A percentile compares a stretch with the other conserved stretches of the same genome.
Evolutionary conservation across 2,329 filamentous ascomycete genomes (phyloP).

Genomic region (Diatrype stigma): DNA sequence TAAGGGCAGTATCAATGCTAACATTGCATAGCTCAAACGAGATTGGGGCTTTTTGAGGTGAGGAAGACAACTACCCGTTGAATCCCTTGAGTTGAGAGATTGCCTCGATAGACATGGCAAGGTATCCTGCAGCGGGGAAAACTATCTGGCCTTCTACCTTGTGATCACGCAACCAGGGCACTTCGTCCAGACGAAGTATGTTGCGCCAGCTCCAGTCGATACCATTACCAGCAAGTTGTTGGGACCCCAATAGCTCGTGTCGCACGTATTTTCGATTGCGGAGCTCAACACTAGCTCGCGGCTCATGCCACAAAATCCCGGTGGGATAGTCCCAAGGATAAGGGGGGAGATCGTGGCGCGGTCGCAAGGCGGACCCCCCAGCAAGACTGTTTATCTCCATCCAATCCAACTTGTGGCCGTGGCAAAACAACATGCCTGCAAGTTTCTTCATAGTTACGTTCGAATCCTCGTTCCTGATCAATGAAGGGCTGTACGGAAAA

Average conservation of each 20-base stretch:
- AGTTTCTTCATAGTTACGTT: no score
- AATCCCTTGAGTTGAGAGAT: conserved; percentile 2
- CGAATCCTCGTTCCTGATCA: no score
- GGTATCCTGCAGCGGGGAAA: conserved; percentile 14
- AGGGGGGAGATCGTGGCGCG: conserved; percentile 19
- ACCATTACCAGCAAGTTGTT: conserved; percentile 6
- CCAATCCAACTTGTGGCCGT: neutral
- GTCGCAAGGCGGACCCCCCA: neutral
- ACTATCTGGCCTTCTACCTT: conserved; percentile 11
- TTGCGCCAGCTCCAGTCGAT: conserved; percentile 16
- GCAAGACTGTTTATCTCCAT: neutral
- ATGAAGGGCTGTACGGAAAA: no score
- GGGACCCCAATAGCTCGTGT: conserved; percentile 11
- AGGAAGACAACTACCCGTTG: no score
- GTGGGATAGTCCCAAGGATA: conserved; percentile 34
- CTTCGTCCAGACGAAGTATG: conserved; percentile 7
- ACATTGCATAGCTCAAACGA: conserved; percentile 7
- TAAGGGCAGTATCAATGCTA: conserved; percentile 3
- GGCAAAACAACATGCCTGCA: no score
- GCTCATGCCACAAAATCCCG: conserved; percentile 5
- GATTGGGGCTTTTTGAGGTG: neutral
- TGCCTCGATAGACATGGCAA: conserved; percentile 14
- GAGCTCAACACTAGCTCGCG: conserved; percentile 7
- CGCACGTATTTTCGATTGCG: conserved; percentile 10
- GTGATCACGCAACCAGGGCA: conserved; percentile 17